Base-by-base conservation (phyloP, 1,284 basidiomycete genomes). In the Tilletia caries region DNA sequence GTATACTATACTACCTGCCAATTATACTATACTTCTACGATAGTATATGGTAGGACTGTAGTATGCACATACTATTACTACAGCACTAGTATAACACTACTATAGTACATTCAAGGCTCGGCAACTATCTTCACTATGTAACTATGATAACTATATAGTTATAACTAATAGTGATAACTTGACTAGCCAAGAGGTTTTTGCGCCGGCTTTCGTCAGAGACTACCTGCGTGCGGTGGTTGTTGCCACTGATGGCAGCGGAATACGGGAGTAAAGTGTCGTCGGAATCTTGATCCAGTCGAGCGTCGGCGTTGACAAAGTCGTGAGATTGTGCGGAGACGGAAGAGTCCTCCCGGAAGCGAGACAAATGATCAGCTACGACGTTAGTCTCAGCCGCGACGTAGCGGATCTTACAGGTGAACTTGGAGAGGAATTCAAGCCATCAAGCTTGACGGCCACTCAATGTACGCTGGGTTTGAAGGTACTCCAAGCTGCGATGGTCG, bases 361-460 rank as follows among this genome's bases (percentile, higher is more conserved):
- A 71, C 12, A 71, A 43, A 23, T 60, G 41, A 27, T n/a, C n/a
- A n/a, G n/a, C n/a, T n/a, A n/a, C n/a, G 70, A 67, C 44, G 13
- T 72, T 68, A 0, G 72, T 72, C 13, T 70, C 67, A 0, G 84
- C 84, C 0, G 83, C 80, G 37, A 85, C 77, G 66, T 85, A 82
- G 3, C 74, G 44, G 1, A 85, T 77, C 2, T 67, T 54, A 69
- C 82, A 85, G 29, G 84, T 74, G 66, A 85, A 85, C 29, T 82
- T 83, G 44, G 68, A 75, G 8, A 85, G 50, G 10, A 70, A 67
- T 27, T 84, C 83, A 25, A 86, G 5, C 86, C 86, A 85, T 25
- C 82, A 69, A 8, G 73, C 75, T 73, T 83, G 84, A 8, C 77
- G 67, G 0, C 78, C 72, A 0, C 83, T 83, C 34, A 85, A 65